Base-by-base conservation (phyloP, 1,284 basidiomycete species). In the Ceratobasidium papillatum region DNA sequence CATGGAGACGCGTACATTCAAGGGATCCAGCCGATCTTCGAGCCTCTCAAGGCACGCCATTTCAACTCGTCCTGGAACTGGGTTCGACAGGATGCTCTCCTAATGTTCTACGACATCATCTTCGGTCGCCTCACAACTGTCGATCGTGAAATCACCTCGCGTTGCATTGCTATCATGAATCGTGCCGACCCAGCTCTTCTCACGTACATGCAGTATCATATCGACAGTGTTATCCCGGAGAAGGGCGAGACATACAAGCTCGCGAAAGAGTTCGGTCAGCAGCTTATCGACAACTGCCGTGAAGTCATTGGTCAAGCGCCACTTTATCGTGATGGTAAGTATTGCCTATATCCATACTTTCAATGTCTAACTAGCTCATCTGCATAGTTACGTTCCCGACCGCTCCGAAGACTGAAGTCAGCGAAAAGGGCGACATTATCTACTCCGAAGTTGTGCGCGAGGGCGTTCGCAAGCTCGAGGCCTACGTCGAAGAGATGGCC, bases 51-150 rank as follows among this genome's bases (percentile, higher is more conserved):
- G 84, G 97, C 96, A 22, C 94, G 98, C 65, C 94, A 94, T 81
- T 99, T 99, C 85, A 96, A 98, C 82, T 98, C 96, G 11, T 95
- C 93, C 12, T 99, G 97, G 97, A 99, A 99, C 83, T 99, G 97
- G 98, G 96, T 94, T 66, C 91, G 97, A 78, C 96, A 98, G 84
- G 95, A 97, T 78, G 94, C 96, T 32, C 87, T 99, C 51, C 86
- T 94, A 76, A 95, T 99, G 93, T 99, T 92, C 85, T 98, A 96
- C 84, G 96, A 98, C 81, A 97, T 99, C 82, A 94, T 98, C 81
- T 96, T 96, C 79, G 97, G 97, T 61, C 91, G 93, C 59, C 89
- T 98, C 76, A 96, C 92, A 38, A 94, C 95, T 36, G 94, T 98
- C 78, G 96, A 98, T 79, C 90, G 92, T 74, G 94, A 96, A 82